These are phyloP conservation scores for Ophiognomonia clavigignenti-juglandacearum DNA, from an alignment of 2,329 filamentous ascomycete species.

Conservation along the genomic window DNA sequence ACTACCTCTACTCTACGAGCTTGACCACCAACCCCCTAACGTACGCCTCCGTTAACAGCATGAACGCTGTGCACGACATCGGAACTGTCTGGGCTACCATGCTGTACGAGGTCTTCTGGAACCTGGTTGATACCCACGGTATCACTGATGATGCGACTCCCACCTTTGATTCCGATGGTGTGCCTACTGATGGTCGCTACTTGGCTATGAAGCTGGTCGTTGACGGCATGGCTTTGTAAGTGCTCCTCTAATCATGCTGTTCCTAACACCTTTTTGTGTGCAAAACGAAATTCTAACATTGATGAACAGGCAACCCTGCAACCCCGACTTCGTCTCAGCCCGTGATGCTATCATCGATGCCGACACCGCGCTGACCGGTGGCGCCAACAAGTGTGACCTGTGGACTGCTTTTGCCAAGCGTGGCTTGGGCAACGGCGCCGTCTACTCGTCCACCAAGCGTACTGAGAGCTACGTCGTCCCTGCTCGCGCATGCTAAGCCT, in stretches of 20 bases:
- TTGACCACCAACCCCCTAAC: slow-evolving; percentile 44
- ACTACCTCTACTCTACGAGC: slow-evolving; percentile 47
- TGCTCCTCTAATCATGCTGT: no score
- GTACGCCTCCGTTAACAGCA: slow-evolving; percentile 38
- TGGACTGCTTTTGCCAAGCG: slow-evolving; percentile 54
- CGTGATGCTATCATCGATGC: slow-evolving; percentile 53
- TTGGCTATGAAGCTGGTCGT: slow-evolving; percentile 48
- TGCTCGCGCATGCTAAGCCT: slow-evolving; percentile 18
- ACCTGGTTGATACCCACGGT: slow-evolving; percentile 51
- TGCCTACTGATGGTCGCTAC: slow-evolving; percentile 49
- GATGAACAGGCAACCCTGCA: slow-evolving; percentile 44
- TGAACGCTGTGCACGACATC: slow-evolving; percentile 39
- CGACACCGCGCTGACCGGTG: slow-evolving; percentile 45
- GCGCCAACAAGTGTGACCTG: slow-evolving; percentile 44
- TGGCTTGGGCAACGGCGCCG: slow-evolving; percentile 40
- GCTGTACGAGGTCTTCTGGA: slow-evolving; percentile 54
- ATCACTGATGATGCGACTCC: slow-evolving; percentile 40
- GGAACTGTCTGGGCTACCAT: slow-evolving; percentile 49
- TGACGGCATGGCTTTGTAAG: slow-evolving; percentile 42
- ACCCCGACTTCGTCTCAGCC: slow-evolving; percentile 47
- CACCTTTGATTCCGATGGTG: slow-evolving; percentile 33
- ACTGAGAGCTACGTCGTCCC: slow-evolving; percentile 29
- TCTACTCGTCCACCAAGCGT: slow-evolving; percentile 23
- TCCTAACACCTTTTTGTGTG: not conserved
- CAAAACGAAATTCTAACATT: no score